Percentiles rank a stretch among this genome's conserved stretches.
These are phyloP conservation scores for Globisporangium spinosum DNA, from an alignment of 352 stramenopile genomes.

Conservation along the genomic window DNA sequence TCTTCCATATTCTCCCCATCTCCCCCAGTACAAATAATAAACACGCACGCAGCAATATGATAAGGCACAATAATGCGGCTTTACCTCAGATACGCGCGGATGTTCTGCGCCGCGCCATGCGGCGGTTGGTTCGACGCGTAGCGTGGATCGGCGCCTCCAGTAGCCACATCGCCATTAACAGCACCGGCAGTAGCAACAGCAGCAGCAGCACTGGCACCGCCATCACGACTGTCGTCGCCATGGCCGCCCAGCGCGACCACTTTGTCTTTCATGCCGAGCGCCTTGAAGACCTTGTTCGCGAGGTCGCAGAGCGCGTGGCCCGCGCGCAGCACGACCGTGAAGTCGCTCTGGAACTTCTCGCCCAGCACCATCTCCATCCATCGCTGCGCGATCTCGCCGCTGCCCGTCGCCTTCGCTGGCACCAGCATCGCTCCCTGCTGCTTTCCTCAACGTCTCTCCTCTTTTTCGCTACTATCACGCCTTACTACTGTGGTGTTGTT, in stretches of 20 bases:
- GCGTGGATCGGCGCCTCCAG: neutral
- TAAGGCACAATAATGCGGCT: neutral
- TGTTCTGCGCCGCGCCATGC: slow-evolving; percentile 34
- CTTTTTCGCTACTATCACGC: neutral
- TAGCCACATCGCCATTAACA: neutral
- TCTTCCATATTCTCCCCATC: neutral
- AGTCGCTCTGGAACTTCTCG: slow-evolving; percentile 57
- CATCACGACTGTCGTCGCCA: neutral
- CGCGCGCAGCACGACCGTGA: slow-evolving; percentile 53
- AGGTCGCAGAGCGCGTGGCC: slow-evolving; percentile 63
- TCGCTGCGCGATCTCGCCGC: slow-evolving; percentile 68
- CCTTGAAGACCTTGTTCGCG: slow-evolving; percentile 68
- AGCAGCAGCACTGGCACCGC: neutral
- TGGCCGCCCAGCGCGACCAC: slow-evolving; percentile 16
- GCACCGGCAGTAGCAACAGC: neutral
- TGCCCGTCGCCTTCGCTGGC: slow-evolving; percentile 38
- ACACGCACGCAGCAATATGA: neutral
- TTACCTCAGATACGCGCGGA: slow-evolving; percentile 68
- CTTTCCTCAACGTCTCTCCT: neutral
- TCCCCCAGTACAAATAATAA: neutral
- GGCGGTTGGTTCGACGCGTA: slow-evolving; percentile 8
- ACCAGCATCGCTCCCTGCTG: slow-evolving; percentile 24
- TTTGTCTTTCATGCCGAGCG: slow-evolving; percentile 74
- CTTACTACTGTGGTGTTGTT: neutral
- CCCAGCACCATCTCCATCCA: slow-evolving; percentile 89